Evolutionary conservation across 805 yeast genomes (phyloP).

Genomic region (Nakazawaea siamensis): DNA sequence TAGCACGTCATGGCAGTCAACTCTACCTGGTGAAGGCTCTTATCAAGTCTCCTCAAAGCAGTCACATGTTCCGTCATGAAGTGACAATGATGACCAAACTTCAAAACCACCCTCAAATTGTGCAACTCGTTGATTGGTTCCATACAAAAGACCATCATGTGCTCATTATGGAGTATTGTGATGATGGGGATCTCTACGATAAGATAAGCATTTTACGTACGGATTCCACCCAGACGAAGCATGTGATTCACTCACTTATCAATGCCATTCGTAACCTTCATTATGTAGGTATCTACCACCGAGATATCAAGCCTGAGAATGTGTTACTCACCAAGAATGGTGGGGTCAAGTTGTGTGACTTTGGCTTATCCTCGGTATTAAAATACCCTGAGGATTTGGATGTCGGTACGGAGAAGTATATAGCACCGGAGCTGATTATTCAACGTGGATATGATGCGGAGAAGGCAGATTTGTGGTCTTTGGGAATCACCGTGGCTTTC

Average conservation of each 20-base stretch:
- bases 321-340: constrained; percentile 44
- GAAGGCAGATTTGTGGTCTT: constrained; percentile 46
- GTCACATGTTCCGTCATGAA: constrained; percentile 47
- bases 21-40: constrained; percentile 43
- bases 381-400: constrained; percentile 24
- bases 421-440: constrained; percentile 42
- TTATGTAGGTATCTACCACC: constrained; percentile 50
- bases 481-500: constrained; percentile 42
- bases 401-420: constrained; percentile 53
- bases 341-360: constrained; percentile 57
- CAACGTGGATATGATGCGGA: constrained; percentile 29
- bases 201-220: constrained; percentile 20
- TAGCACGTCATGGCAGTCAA: constrained; percentile 33
- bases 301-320: constrained; percentile 73
- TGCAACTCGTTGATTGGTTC: constrained; percentile 49
- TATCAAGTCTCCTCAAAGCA: constrained; percentile 34
- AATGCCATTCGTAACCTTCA: constrained; percentile 50
- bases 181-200: constrained; percentile 63
- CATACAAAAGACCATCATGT: constrained; percentile 44
- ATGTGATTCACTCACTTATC: constrained; percentile 38
- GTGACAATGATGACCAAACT: constrained; percentile 31
- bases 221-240: constrained; percentile 3
- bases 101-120: constrained; percentile 44
- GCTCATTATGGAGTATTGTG: constrained; percentile 59
- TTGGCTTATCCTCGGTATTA: constrained; percentile 54